These are phyloP conservation scores for Bryoerythrophyllum caledonicum DNA, from an alignment of 225 moss, liverwort and hornwort species.

Conservation along the genomic window DNA sequence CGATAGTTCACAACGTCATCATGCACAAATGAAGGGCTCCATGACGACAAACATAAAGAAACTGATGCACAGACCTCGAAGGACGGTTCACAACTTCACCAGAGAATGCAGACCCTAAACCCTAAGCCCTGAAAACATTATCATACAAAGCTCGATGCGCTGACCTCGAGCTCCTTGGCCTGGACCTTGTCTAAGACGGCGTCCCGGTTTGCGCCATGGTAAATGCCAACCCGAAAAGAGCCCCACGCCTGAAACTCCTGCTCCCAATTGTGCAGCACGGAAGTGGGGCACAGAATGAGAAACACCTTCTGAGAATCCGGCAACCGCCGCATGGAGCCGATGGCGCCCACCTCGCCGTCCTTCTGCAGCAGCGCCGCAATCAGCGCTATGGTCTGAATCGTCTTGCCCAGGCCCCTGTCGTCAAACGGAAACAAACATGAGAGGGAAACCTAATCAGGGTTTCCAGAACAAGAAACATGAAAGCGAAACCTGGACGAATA, in stretches of 20 bases:
- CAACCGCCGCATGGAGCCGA: slow-evolving; percentile 22
- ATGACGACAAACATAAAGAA: not conserved
- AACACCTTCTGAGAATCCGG: slow-evolving; percentile 51
- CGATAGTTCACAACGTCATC: not conserved
- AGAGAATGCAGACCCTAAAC: too few species aligned
- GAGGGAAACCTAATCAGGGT: too few species aligned
- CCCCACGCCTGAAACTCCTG: slow-evolving; percentile 95
- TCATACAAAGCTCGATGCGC: not conserved
- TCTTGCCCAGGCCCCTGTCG: slow-evolving; percentile 93
- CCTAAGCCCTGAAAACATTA: too few species aligned
- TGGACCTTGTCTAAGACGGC: slow-evolving; percentile 50
- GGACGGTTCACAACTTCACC: too few species aligned
- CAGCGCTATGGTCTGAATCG: slow-evolving; percentile 89
- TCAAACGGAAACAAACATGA: not conserved
- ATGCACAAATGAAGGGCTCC: not conserved
- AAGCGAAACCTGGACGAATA: too few species aligned
- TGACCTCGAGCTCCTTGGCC: slow-evolving; percentile 65
- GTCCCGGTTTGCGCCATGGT: slow-evolving; percentile 79
- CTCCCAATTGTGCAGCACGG: slow-evolving; percentile 93
- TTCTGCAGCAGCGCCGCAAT: slow-evolving; percentile 76
- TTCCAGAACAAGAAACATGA: too few species aligned
- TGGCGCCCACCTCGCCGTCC: slow-evolving; percentile 42
- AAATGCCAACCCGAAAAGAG: slow-evolving; percentile 73
- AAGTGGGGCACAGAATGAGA: slow-evolving; percentile 89
- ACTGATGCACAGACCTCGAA: too few species aligned